Evolutionary conservation across 2,329 filamentous ascomycete genomes (phyloP), one percentile per base, ranked within the genome.

Genomic region (Cryphonectria parasitica): DNA sequence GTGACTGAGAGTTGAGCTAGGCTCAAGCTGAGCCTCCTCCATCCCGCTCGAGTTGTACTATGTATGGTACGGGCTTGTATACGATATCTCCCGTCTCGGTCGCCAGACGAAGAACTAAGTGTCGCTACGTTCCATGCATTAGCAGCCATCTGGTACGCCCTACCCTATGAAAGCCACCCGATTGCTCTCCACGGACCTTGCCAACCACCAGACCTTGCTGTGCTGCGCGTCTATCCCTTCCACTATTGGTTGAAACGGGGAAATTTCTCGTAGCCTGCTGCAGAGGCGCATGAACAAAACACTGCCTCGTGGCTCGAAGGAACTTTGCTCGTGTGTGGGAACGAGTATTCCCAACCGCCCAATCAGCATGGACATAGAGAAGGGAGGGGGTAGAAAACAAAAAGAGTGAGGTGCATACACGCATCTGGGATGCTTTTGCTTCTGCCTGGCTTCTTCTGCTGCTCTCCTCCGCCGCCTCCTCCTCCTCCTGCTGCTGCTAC

Each of bases 81-180:
- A 61, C 31, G 56, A 61, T 61, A n/a, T 39, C 31, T 22, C 58
- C 31, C 31, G 31, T 36, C 56, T 61, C 31, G 31, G 45, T 39
- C 58, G 31, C 58, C 19, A 39, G 58, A 61, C 58, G 31, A 61
- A 31, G 34, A 31, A 22, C 58, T 58, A 58, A 58, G 54, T 58
- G 58, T 61, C 34, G 69, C 69, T 70, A 70, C 69, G 69, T 70
- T 70, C 69, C 69, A 70, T 70, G 65, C 65, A 68, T 70, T 68
- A 68, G 69, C 36, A 13, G 6, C 22, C 58, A 52, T 25, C 65
- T 62, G 63, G 54, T 49, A 10, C 54, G 54, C 28, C 54, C 54
- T 58, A 28, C 54, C 54, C 25, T 31, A 31, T 58, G 54, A 58
- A 17, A 56, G 52, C 52, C 52, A 17, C 13, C 52, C 52, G 52